Conservation (phyloP, 768 basidiomycete species). For the Lanmaoa rubissima region DNA sequence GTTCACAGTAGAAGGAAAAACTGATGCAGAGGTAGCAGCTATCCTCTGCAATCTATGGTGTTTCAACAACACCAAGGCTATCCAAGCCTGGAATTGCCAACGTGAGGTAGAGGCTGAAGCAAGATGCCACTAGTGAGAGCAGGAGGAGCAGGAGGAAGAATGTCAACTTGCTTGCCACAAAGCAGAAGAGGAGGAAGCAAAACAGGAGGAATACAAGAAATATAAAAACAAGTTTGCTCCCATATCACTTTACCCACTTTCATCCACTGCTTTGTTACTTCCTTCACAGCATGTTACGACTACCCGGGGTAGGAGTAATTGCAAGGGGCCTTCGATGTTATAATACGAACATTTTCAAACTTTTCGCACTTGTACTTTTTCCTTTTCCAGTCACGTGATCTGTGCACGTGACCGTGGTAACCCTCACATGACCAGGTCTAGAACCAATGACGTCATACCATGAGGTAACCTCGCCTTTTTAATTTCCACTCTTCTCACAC, state of each 20-base stretch:
- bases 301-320: too few relatives aligned
- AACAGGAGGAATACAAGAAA: background rate
- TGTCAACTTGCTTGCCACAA: rapidly evolving
- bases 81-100: background rate
- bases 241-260: rapidly evolving
- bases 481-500: too few relatives aligned
- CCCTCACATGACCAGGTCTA: too few relatives aligned
- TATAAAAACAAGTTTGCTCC: background rate
- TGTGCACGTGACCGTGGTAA: too few relatives aligned
- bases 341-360: too few relatives aligned
- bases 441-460: too few relatives aligned
- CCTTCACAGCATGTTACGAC: background rate
- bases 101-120: background rate
- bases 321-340: too few relatives aligned
- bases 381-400: too few relatives aligned
- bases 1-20: background rate
- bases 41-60: rapidly evolving
- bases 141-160: background rate
- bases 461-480: too few relatives aligned
- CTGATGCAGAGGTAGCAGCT: rapidly evolving
- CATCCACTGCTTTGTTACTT: rapidly evolving
- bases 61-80: background rate
- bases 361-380: too few relatives aligned
- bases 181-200: background rate
- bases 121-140: background rate